Evolutionary conservation across 768 basidiomycete genomes (phyloP).

Genomic region (Mycena filopes): DNA sequence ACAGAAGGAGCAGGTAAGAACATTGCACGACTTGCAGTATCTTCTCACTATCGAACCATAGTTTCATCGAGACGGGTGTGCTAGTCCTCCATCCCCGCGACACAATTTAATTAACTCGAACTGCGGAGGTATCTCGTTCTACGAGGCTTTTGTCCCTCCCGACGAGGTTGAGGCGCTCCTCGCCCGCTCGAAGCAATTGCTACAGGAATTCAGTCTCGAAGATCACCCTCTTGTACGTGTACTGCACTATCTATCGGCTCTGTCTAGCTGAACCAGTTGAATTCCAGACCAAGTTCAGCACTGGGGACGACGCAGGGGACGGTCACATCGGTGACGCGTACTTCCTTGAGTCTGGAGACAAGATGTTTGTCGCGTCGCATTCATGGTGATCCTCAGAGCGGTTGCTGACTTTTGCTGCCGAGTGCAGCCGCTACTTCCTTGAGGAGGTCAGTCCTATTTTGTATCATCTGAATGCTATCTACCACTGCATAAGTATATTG

Average conservation of each 20-base stretch:
- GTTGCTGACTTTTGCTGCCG: background rate
- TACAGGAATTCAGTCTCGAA: conserved; percentile 81
- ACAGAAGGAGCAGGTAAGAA: conserved; percentile 23
- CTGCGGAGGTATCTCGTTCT: conserved; percentile 78
- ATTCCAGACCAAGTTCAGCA: conserved; percentile 88
- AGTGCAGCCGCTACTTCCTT: conserved; percentile 80
- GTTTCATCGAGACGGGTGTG: conserved; percentile 72
- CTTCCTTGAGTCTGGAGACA: conserved; percentile 92
- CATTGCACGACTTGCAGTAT: background rate
- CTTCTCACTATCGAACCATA: conserved; percentile 34
- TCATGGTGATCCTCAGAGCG: background rate
- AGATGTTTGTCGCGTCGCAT: conserved; percentile 62
- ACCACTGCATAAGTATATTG: too few relatives aligned
- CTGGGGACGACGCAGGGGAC: conserved; percentile 63
- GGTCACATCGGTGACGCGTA: conserved; percentile 90
- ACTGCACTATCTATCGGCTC: too few relatives aligned
- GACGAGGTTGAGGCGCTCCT: conserved; percentile 72
- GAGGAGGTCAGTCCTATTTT: too few relatives aligned
- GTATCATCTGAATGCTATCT: too few relatives aligned
- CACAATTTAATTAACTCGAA: conserved; percentile 10
- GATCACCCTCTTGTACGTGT: conserved; percentile 86
- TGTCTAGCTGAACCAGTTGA: too few relatives aligned
- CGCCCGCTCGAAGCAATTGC: conserved; percentile 74
- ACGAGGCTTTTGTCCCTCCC: conserved; percentile 72
- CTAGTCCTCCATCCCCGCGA: background rate